These are phyloP conservation scores for Globisporangium solare DNA, from an alignment of 352 stramenopile species.

Conservation along the genomic window DNA sequence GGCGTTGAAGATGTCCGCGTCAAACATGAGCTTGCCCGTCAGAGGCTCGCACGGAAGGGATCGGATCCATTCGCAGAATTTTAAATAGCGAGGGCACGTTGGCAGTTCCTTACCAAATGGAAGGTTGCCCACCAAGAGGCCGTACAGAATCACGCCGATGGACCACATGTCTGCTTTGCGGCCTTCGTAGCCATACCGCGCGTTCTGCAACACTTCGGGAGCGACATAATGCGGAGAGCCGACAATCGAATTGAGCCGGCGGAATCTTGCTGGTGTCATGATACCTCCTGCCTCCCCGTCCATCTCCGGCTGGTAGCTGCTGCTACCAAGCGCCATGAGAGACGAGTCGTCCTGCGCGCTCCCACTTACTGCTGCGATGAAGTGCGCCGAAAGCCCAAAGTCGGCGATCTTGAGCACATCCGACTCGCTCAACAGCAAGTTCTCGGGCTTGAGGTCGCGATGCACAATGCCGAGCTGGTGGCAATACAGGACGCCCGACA, in stretches of 20 bases:
- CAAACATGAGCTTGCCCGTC: constrained; percentile 62
- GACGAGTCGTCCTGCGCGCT: constrained; percentile 24
- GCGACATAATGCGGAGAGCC: constrained; percentile 96
- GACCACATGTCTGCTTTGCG: constrained; percentile 93
- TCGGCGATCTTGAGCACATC: constrained; percentile 94
- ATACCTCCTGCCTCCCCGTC: constrained; percentile 20
- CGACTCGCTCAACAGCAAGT: constrained; percentile 90
- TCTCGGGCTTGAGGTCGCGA: constrained; percentile 96
- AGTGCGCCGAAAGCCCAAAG: constrained; percentile 92
- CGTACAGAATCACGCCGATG: constrained; percentile 92
- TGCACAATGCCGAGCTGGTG: constrained; percentile 92
- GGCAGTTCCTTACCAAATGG: constrained; percentile 95
- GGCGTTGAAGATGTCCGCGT: constrained; percentile 42
- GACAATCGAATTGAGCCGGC: constrained; percentile 93
- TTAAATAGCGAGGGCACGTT: constrained; percentile 92
- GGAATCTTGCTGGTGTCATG: constrained; percentile 36
- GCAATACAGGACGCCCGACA: constrained; percentile 88
- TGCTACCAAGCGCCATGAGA: constrained; percentile 6
- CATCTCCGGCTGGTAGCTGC: constrained; percentile 16
- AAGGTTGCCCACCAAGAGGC: constrained; percentile 89
- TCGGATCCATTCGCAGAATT: constrained; percentile 92
- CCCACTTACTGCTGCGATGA: constrained; percentile 72
- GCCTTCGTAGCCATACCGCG: constrained; percentile 87
- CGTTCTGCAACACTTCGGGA: constrained; percentile 92
- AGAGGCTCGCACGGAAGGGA: constrained; percentile 56